phyloP scores from a whole-genome alignment of 2,329 filamentous ascomycete genomes.

The Cordyceps pruinosa region DNA sequence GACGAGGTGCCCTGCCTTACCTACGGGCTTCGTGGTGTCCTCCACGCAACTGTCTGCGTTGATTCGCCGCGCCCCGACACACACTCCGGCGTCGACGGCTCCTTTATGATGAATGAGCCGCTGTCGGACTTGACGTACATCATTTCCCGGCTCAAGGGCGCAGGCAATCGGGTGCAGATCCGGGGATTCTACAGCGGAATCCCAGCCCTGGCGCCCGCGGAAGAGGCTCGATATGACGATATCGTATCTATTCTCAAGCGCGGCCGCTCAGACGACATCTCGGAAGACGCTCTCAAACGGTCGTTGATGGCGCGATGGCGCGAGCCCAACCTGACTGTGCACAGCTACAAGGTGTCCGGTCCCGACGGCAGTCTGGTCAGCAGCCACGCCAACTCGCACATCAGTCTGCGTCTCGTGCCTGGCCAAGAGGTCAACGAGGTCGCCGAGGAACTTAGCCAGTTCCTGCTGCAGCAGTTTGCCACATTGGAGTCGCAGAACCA shows the following conservation, averaged over 20 bases:
- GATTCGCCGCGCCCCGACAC: slow-evolving; percentile 82
- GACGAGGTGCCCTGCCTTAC: slow-evolving; percentile 93
- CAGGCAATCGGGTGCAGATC: slow-evolving; percentile 73
- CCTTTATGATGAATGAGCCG: slow-evolving; percentile 80
- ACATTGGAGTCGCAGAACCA: slow-evolving; percentile 73
- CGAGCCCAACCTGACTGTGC: slow-evolving; percentile 88
- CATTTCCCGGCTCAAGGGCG: slow-evolving; percentile 73
- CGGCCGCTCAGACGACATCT: slow-evolving; percentile 54
- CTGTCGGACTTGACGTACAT: slow-evolving; percentile 84
- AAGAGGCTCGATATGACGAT: slow-evolving; percentile 75
- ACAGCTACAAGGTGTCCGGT: slow-evolving; percentile 86
- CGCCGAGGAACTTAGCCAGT: slow-evolving; percentile 57
- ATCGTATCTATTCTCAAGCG: slow-evolving; percentile 72
- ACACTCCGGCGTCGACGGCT: slow-evolving; percentile 95
- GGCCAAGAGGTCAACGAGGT: slow-evolving; percentile 84
- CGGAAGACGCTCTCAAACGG: slow-evolving; percentile 65
- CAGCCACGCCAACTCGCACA: slow-evolving; percentile 75
- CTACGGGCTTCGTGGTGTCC: slow-evolving; percentile 86
- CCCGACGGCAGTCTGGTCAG: slow-evolving; percentile 90
- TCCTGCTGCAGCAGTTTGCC: slow-evolving; percentile 64
- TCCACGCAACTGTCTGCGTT: slow-evolving; percentile 86
- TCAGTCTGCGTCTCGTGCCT: slow-evolving; percentile 87
- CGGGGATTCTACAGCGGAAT: slow-evolving; percentile 86
- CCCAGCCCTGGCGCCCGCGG: slow-evolving; percentile 63
- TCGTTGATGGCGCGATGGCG: slow-evolving; percentile 92